Evolutionary conservation across 148 eudicot genomes (phyloP).

Genomic region (Chenopodium suecicum): DNA sequence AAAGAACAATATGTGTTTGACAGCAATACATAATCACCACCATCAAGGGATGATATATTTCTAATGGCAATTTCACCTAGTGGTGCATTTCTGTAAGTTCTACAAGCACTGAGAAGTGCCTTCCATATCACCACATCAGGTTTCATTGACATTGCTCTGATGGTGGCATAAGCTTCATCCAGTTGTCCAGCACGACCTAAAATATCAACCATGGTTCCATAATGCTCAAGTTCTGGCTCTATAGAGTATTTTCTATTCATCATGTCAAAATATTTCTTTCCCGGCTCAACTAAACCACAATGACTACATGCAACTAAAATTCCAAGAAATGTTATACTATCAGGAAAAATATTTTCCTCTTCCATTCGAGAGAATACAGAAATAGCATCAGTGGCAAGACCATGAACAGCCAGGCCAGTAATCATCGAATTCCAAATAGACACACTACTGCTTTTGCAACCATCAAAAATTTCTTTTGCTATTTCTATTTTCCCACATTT

Average conservation of each 20-base stretch:
- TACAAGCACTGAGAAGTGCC: conserved; percentile 64
- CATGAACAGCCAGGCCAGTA: conserved; percentile 61
- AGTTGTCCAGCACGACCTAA: conserved; percentile 54
- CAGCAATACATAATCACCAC: conserved; percentile 66
- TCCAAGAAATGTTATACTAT: conserved; percentile 57
- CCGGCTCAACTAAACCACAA: conserved; percentile 55
- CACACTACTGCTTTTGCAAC: conserved; percentile 31
- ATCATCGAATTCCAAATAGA: conserved; percentile 74
- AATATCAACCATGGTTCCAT: conserved; percentile 76
- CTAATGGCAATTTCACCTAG: conserved; percentile 47
- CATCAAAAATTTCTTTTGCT: conserved; percentile 45
- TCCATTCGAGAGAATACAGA: conserved; percentile 49
- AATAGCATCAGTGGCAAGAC: conserved; percentile 67
- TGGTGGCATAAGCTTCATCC: conserved; percentile 59
- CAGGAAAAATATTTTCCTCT: conserved; percentile 45
- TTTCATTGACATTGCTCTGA: conserved; percentile 58
- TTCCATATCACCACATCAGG: conserved; percentile 76
- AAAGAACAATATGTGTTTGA: conserved; percentile 62
- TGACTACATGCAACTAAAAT: conserved; percentile 62
- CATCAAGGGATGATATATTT: conserved; percentile 42
- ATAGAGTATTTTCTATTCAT: conserved; percentile 43
- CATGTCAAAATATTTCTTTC: conserved; percentile 46
- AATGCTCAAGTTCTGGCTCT: conserved; percentile 63
- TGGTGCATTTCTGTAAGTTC: conserved; percentile 43
- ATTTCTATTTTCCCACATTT: conserved; percentile 66